phyloP scores from a whole-genome alignment of 2,329 filamentous ascomycete genomes.

The Fusarium floridanum region DNA sequence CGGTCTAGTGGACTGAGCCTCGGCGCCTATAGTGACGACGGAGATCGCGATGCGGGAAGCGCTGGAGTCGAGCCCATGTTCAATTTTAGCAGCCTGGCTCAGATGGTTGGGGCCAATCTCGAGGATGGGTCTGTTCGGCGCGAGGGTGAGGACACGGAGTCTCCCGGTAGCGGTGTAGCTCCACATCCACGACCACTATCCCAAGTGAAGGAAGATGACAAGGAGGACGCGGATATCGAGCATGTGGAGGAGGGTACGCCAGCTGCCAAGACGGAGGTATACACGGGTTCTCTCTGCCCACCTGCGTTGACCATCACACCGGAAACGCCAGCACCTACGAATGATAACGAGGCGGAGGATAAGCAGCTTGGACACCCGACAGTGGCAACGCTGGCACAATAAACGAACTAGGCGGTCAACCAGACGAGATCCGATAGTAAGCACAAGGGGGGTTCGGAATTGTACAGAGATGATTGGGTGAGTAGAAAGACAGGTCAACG shows the following conservation, averaged over 20 bases:
- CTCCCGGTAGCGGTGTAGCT: slow-evolving; percentile 28
- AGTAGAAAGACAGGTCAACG: neutral
- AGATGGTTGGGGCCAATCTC: slow-evolving; percentile 79
- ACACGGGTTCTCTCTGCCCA: slow-evolving; percentile 36
- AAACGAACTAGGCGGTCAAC: neutral
- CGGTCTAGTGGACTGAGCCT: slow-evolving; percentile 68
- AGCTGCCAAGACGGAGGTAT: slow-evolving; percentile 9
- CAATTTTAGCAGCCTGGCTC: slow-evolving; percentile 89
- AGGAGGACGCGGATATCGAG: slow-evolving; percentile 51
- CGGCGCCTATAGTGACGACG: slow-evolving; percentile 60
- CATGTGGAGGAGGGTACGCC: slow-evolving; percentile 44
- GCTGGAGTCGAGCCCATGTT: slow-evolving; percentile 81
- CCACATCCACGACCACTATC: slow-evolving; percentile 48
- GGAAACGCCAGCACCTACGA: slow-evolving; percentile 58
- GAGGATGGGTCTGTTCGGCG: slow-evolving; percentile 58
- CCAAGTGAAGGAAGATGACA: slow-evolving; percentile 56
- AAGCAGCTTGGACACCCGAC: slow-evolving; percentile 60
- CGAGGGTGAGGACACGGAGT: slow-evolving; percentile 45
- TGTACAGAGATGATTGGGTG: slow-evolving; percentile 6
- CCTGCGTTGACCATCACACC: slow-evolving; percentile 64
- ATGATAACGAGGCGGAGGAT: slow-evolving; percentile 52
- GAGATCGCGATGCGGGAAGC: slow-evolving; percentile 64
- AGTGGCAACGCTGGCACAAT: slow-evolving; percentile 47
- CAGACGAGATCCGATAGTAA: slow-evolving; percentile 41
- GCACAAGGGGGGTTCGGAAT: slow-evolving; percentile 35